Evolutionary conservation across 805 yeast species (phyloP).

Genomic region (Schizosaccharomyces japonicus): DNA sequence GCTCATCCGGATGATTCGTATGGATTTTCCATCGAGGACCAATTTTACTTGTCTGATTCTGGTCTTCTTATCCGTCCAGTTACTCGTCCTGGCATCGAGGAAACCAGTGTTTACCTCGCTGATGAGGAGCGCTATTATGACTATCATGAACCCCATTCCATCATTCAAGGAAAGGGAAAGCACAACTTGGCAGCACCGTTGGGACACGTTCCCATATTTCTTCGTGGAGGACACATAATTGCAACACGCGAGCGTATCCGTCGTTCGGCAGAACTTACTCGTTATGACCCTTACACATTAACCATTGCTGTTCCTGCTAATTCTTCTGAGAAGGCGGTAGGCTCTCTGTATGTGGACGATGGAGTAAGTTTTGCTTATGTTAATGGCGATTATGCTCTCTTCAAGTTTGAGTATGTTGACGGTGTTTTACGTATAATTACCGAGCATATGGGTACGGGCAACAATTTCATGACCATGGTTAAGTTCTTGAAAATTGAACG

Average conservation of each 20-base stretch:
- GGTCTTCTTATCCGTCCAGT: constrained; percentile 68
- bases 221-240: constrained; percentile 59
- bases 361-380: constrained; percentile 44
- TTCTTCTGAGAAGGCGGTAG: constrained; percentile 26
- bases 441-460: constrained; percentile 7
- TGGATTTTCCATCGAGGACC: constrained; percentile 46
- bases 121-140: constrained; percentile 19
- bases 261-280: constrained; percentile 55
- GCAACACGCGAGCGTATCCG: constrained; percentile 50
- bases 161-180: constrained; percentile 20
- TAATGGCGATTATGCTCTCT: constrained; percentile 26
- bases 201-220: constrained; percentile 40
- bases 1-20: constrained; percentile 17
- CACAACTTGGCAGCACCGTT: constrained; percentile 24
- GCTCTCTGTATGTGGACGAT: constrained; percentile 56
- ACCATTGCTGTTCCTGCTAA: constrained; percentile 29
- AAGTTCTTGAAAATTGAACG: constrained; percentile 28
- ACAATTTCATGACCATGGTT: constrained; percentile 13
- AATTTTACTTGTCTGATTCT: constrained; percentile 50
- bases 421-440: constrained; percentile 10
- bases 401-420: constrained; percentile 18
- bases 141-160: constrained; percentile 12
- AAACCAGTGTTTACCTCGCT: constrained; percentile 28
- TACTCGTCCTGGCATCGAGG: constrained; percentile 26
- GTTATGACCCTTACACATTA: constrained; percentile 56